These are phyloP conservation scores for Fusarium redolens DNA, from an alignment of 2,329 filamentous ascomycete genomes.

Conservation along the genomic window DNA sequence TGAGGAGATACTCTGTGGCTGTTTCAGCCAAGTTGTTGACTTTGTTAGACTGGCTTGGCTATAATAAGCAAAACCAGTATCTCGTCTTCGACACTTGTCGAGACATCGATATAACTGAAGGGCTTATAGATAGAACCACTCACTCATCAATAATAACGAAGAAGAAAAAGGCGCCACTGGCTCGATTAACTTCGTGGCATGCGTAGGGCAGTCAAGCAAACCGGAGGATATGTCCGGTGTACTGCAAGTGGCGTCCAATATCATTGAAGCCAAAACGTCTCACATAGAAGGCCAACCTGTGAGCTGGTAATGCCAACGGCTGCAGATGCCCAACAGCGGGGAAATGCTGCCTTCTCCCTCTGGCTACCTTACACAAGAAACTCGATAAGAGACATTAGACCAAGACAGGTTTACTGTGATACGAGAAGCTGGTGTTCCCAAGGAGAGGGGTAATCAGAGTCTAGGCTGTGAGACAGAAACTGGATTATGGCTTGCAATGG, in stretches of 20 bases:
- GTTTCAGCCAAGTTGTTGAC: conserved; percentile 17
- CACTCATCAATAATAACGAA: background rate
- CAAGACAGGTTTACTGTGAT: conserved; percentile 2
- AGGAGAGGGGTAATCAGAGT: conserved; percentile 17
- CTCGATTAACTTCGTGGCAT: background rate
- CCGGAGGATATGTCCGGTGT: background rate
- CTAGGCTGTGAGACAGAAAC: conserved; percentile 10
- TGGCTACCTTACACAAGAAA: background rate
- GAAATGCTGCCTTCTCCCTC: background rate
- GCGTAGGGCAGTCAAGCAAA: background rate
- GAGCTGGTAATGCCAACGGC: conserved; percentile 13
- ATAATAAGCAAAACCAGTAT: conserved; percentile 1
- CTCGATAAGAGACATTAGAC: conserved; percentile 12
- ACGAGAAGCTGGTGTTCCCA: background rate
- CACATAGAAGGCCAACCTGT: background rate
- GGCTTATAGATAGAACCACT: background rate
- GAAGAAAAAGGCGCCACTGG: background rate
- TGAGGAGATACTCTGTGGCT: background rate
- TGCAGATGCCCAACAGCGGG: conserved; percentile 9
- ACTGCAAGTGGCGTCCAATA: background rate
- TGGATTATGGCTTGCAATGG: conserved; percentile 22
- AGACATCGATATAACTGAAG: background rate
- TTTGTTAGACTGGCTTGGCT: background rate
- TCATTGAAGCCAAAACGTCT: background rate
- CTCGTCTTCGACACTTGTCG: background rate